Evolutionary conservation across 768 basidiomycete genomes (phyloP), one percentile per base, ranked within the genome.

Genomic region (Naematelia aurantialba): DNA sequence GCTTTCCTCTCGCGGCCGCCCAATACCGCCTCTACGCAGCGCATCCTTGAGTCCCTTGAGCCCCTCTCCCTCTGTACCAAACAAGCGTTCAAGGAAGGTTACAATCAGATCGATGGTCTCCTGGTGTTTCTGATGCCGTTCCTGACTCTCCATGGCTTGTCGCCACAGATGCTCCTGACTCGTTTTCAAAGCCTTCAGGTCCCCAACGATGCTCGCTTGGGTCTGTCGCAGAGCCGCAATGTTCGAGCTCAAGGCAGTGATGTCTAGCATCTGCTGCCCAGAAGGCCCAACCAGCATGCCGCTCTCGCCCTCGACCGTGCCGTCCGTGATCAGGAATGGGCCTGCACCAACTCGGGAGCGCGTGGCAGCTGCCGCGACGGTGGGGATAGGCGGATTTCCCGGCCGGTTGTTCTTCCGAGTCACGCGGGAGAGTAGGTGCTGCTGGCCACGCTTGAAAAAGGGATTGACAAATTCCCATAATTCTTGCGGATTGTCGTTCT

Each of bases 21-120:
- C 34, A 39, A 39, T 39, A 42, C 60, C 34, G 34, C 65, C 64
- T 52, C 71, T 56, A 42, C 63, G 58, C 67, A 74, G 58, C 21
- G 72, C 69, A 54, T 74, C 72, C 22, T 69, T 69, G 24, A 73
- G 48, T 4, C 64, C 65, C 39, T 67, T 68, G 34, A 73, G 39
- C 2, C 71, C 72, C 50, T 71, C 68, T 52, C 69, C 74, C 22
- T 73, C 69, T 21, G 76, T 79, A 1, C 80, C 80, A 78, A 98
- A 98, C 2, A 97, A 87, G 12, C 90, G 87, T 10, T 93, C 93
- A 56, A 99, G 79, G 78, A 99, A 98, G 60, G 91, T 88, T 63
- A 99, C 83, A 61, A 99, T 98, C 56, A 89, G 81, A 70, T 96
- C 91, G 74, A 98, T 91, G 21, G 91, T 96, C 75, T 98, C 92